A percentile compares a stretch with the other conserved stretches of the same genome.
phyloP scores from a whole-genome alignment of 352 stramenopile species.

The Globisporangium splendens region DNA sequence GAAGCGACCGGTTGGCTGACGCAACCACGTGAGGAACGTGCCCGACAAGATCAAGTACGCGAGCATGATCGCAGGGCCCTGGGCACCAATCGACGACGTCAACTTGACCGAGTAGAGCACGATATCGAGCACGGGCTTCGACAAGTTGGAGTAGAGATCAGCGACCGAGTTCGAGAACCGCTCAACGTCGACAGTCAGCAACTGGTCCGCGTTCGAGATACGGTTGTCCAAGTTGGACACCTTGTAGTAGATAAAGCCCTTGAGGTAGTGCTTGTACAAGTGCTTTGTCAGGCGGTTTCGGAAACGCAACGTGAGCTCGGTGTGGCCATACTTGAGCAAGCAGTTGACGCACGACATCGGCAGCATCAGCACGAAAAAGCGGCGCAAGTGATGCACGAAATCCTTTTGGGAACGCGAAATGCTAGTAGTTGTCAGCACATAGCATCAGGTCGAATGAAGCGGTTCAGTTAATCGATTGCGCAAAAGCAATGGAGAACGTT shows the following conservation, averaged over 20 bases:
- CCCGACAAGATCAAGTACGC: slow-evolving; percentile 67
- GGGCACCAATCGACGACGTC: slow-evolving; percentile 65
- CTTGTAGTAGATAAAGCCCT: slow-evolving; percentile 89
- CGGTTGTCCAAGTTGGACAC: slow-evolving; percentile 88
- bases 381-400: slow-evolving; percentile 60
- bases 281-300: slow-evolving; percentile 75
- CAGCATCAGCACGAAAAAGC: slow-evolving; percentile 77
- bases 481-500: too few relatives aligned
- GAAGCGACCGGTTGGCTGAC: slow-evolving; percentile 70
- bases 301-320: slow-evolving; percentile 80
- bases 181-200: slow-evolving; percentile 85
- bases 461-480: too few relatives aligned
- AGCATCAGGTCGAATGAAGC: not conserved
- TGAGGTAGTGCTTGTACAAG: slow-evolving; percentile 84
- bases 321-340: slow-evolving; percentile 79
- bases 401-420: slow-evolving; percentile 67
- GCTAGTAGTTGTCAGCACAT: slow-evolving; percentile 8
- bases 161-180: slow-evolving; percentile 78
- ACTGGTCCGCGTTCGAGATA: slow-evolving; percentile 85
- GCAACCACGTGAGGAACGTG: slow-evolving; percentile 70
- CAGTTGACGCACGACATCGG: slow-evolving; percentile 79
- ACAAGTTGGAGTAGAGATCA: slow-evolving; percentile 88
- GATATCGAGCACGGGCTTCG: slow-evolving; percentile 85
- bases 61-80: slow-evolving; percentile 64
- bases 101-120: slow-evolving; percentile 69